These are phyloP conservation scores for Dendrostoma leiphaemia DNA, from an alignment of 2,329 filamentous ascomycete species.

Conservation along the genomic window DNA sequence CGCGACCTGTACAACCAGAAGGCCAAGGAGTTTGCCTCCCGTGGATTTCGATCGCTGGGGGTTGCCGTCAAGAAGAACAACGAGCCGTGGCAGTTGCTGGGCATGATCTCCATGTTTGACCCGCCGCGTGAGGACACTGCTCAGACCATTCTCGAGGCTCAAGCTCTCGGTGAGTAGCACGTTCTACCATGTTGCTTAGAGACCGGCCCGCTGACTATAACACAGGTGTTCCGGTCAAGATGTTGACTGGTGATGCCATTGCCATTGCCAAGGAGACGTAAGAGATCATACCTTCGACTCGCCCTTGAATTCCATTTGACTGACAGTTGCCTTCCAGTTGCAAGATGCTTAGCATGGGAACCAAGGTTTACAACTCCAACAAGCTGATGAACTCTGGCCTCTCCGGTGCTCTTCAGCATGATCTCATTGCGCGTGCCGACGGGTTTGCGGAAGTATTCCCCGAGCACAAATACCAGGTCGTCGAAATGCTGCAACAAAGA, in stretches of 20 bases:
- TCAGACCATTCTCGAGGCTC: slow-evolving; percentile 71
- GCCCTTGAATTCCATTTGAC: too few species aligned
- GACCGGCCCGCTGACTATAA: neutral
- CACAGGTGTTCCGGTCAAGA: slow-evolving; percentile 70
- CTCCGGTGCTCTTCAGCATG: slow-evolving; percentile 69
- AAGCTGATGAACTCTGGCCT: slow-evolving; percentile 75
- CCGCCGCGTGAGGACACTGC: slow-evolving; percentile 76
- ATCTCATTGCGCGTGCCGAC: slow-evolving; percentile 71
- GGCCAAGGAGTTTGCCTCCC: slow-evolving; percentile 71
- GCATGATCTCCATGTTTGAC: slow-evolving; percentile 79
- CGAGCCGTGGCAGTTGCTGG: slow-evolving; percentile 62
- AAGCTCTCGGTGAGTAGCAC: slow-evolving; percentile 10
- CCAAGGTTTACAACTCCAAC: slow-evolving; percentile 78
- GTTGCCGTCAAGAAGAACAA: slow-evolving; percentile 54
- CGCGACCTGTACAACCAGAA: slow-evolving; percentile 68
- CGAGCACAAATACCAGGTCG: slow-evolving; percentile 74
- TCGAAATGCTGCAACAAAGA: slow-evolving; percentile 69
- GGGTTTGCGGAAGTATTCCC: slow-evolving; percentile 74
- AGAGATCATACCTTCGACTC: neutral
- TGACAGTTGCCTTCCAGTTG: slow-evolving; percentile 40
- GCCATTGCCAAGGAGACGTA: slow-evolving; percentile 74
- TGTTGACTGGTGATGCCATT: slow-evolving; percentile 78
- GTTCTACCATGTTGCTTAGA: neutral
- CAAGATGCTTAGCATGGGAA: slow-evolving; percentile 76
- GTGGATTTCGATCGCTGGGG: slow-evolving; percentile 78